A percentile compares a stretch with the other conserved stretches of the same genome.
phyloP scores from a whole-genome alignment of 148 eudicot species.

The Fagopyrum esculentum region DNA sequence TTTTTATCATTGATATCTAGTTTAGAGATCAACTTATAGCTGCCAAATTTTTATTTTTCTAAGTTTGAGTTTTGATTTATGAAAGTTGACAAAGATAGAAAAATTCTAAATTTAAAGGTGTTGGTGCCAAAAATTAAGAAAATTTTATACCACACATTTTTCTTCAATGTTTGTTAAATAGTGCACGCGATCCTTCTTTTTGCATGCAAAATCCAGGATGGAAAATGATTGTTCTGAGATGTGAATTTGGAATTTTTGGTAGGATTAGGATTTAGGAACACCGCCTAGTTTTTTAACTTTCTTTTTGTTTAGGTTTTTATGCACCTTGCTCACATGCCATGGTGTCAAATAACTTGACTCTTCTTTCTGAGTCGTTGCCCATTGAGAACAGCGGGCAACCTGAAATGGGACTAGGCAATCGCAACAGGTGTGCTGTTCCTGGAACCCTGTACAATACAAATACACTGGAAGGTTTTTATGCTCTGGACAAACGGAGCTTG shows the following conservation, averaged over 20 bases:
- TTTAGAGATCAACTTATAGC: neutral
- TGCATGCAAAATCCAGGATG: neutral
- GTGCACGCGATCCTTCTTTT: neutral
- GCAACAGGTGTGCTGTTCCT: slow-evolving; percentile 78
- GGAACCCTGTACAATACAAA: slow-evolving; percentile 76
- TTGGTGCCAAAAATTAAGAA: neutral
- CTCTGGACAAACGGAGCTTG: slow-evolving; percentile 58
- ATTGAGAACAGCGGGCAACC: slow-evolving; percentile 41
- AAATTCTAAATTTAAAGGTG: neutral
- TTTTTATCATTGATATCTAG: neutral
- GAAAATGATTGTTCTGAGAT: neutral
- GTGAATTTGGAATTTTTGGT: neutral
- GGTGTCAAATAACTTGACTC: slow-evolving; percentile 71
- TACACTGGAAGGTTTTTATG: slow-evolving; percentile 67
- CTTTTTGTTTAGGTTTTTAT: slow-evolving; percentile 52
- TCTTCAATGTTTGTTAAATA: neutral
- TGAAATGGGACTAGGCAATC: slow-evolving; percentile 34
- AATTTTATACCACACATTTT: neutral
- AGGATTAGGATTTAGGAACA: neutral
- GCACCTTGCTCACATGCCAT: slow-evolving; percentile 68
- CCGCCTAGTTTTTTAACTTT: neutral
- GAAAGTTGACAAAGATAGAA: neutral
- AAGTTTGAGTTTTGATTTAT: neutral
- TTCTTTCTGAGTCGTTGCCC: slow-evolving; percentile 82
- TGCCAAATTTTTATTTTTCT: neutral